phyloP scores from a whole-genome alignment of 2,329 filamentous ascomycete species.

The Xylaria sp. region DNA sequence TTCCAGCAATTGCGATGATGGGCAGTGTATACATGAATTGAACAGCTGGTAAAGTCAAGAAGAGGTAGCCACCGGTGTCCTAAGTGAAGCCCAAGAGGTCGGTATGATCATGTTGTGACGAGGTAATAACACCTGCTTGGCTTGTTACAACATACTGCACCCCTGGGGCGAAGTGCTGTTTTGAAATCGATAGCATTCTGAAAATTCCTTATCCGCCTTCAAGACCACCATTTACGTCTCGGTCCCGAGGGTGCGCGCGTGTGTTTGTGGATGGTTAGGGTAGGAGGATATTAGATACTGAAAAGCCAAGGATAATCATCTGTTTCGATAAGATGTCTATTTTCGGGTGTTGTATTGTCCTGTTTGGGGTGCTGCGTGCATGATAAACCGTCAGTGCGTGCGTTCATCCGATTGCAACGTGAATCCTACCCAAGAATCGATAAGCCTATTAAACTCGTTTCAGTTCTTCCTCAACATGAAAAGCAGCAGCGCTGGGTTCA shows the following conservation, averaged over 20 bases:
- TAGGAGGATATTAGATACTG: too few species aligned
- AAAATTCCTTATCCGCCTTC: not conserved
- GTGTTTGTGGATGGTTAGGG: not conserved
- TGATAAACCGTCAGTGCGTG: not conserved
- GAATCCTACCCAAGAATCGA: not conserved
- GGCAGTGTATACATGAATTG: not conserved
- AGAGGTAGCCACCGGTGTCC: not conserved
- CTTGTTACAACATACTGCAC: not conserved
- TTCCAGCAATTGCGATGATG: not conserved
- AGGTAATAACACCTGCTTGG: not conserved
- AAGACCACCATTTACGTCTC: not conserved
- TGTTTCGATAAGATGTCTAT: not conserved
- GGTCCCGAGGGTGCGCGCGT: not conserved
- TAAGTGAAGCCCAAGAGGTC: not conserved
- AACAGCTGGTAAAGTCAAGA: not conserved
- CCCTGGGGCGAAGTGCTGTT: not conserved
- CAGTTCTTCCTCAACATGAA: not conserved
- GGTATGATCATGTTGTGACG: not conserved
- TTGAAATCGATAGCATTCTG: not conserved
- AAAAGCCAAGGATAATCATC: not conserved
- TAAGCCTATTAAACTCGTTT: not conserved
- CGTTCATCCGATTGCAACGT: not conserved
- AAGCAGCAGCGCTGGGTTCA: not conserved
- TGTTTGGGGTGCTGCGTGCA: not conserved
- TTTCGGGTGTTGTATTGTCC: not conserved